These are phyloP conservation scores for Penicillium decumbens DNA, from an alignment of 2,329 filamentous ascomycete genomes.

Conservation along the genomic window DNA sequence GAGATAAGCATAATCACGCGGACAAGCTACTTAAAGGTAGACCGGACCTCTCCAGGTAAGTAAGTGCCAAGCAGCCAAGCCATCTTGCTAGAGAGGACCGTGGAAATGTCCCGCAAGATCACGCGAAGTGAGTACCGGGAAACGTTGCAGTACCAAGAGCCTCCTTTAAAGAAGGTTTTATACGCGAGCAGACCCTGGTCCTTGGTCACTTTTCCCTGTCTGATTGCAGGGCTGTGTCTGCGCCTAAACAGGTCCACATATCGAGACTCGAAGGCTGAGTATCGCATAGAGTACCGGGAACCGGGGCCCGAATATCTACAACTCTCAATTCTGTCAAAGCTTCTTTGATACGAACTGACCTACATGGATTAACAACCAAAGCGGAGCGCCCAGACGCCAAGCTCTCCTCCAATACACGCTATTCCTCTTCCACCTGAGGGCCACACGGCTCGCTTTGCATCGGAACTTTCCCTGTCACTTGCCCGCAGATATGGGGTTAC, in stretches of 20 bases:
- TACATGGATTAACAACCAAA: background rate
- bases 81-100: background rate
- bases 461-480: background rate
- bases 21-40: background rate
- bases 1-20: background rate
- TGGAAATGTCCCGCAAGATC: background rate
- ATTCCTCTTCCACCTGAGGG: constrained; percentile 1
- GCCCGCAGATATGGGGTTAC: background rate
- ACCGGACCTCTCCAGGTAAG: background rate
- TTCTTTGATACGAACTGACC: constrained; percentile 5
- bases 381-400: constrained; percentile 11
- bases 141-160: constrained; percentile 5
- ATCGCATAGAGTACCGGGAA: constrained; percentile 8
- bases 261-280: background rate
- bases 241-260: background rate
- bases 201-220: background rate
- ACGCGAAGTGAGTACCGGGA: background rate
- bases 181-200: background rate
- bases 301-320: background rate
- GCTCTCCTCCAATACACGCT: constrained; percentile 9
- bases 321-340: constrained; percentile 4
- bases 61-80: constrained; percentile 3
- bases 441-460: constrained; percentile 9
- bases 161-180: background rate
- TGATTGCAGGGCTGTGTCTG: background rate